Percentiles rank a stretch among this genome's conserved stretches.
Evolutionary conservation across 768 basidiomycete genomes (phyloP).

Genomic region (Calocybe indica): DNA sequence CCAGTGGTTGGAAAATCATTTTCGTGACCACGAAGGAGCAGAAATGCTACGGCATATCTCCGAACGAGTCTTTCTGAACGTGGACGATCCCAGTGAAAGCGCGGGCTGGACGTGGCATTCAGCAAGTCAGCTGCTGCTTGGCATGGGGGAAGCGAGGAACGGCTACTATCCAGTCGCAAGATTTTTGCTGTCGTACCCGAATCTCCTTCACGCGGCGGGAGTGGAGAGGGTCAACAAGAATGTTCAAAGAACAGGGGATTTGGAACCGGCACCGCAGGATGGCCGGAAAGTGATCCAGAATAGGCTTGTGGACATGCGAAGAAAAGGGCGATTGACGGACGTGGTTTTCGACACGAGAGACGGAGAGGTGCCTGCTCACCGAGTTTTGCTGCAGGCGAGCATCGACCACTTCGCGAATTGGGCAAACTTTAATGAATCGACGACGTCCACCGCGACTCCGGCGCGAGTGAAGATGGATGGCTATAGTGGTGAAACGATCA

Average conservation of each 20-base stretch:
- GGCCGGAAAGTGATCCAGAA: conserved; percentile 14
- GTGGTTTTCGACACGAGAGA: conserved; percentile 23
- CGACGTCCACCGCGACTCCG: conserved; percentile 5
- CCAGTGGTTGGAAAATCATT: conserved; percentile 18
- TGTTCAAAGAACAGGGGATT: conserved; percentile 11
- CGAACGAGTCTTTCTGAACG: no score
- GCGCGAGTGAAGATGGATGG: conserved; percentile 2
- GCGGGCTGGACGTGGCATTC: no score
- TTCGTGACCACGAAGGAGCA: no score
- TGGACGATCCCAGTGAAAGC: no score
- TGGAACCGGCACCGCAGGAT: conserved; percentile 2
- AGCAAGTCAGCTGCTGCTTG: no score
- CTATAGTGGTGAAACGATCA: no score
- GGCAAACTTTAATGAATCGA: conserved; percentile 16
- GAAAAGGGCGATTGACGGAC: conserved; percentile 25
- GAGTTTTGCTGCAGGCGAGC: conserved; percentile 29
- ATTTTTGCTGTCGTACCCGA: no score
- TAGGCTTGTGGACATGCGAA: conserved; percentile 28
- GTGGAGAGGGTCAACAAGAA: no score
- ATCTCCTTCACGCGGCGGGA: no score
- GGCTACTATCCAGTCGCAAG: no score
- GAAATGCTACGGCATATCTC: no score
- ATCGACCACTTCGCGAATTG: conserved; percentile 23
- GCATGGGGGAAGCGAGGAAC: no score
- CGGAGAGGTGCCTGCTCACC: conserved; percentile 29